Evolutionary conservation across 345 rosid species (phyloP).

Genomic region (Hypericum perforatum): DNA sequence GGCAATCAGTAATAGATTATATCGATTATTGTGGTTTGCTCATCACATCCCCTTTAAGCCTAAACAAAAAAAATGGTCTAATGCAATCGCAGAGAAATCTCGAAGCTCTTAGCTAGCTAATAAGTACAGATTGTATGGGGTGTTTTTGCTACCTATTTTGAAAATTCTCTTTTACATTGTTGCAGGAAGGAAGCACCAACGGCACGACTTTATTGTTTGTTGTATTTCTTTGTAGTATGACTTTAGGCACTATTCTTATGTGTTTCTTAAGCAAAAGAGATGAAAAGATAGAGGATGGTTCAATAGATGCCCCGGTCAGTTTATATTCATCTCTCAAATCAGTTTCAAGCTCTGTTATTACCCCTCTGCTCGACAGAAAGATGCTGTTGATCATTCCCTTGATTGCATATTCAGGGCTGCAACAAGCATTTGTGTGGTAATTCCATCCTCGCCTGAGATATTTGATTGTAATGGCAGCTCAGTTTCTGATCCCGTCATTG

Average conservation of each 20-base stretch:
- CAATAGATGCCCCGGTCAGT: constrained; percentile 36
- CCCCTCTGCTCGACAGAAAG: constrained; percentile 56
- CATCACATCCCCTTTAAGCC: too few species aligned
- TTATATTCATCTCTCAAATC: constrained; percentile 40
- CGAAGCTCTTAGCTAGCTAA: too few species aligned
- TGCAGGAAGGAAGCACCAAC: constrained; percentile 50
- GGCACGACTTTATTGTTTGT: constrained; percentile 53
- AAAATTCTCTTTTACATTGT: constrained; percentile 5
- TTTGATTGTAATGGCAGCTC: too few species aligned
- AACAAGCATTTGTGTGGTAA: constrained; percentile 95
- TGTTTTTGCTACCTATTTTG: too few species aligned
- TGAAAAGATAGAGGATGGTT: constrained; percentile 37
- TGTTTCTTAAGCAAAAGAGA: constrained; percentile 64
- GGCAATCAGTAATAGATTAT: too few species aligned
- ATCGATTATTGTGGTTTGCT: too few species aligned
- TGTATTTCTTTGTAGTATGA: constrained; percentile 66
- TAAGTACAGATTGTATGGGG: too few species aligned
- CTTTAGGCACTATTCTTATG: constrained; percentile 64
- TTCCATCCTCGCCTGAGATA: background rate
- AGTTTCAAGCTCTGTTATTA: constrained; percentile 45
- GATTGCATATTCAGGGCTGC: constrained; percentile 83
- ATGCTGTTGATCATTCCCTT: constrained; percentile 80
- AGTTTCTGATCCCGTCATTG: background rate
- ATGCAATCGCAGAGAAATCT: too few species aligned
- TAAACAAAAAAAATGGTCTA: too few species aligned